Evolutionary conservation across 805 yeast genomes (phyloP), one percentile per base, ranked within the genome.

Genomic region (Saturnispora mendoncae): DNA sequence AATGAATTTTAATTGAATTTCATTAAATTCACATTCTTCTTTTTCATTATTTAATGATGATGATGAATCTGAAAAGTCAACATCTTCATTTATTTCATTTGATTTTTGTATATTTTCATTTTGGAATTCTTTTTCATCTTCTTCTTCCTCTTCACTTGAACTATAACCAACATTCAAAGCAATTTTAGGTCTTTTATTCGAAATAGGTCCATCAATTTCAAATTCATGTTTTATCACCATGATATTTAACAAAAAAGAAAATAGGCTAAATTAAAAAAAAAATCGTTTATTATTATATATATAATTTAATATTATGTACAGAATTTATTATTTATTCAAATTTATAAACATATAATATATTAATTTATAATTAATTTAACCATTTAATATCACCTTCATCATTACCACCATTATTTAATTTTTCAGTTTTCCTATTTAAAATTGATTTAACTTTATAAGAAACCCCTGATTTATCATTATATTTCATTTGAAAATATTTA

Each of bases 401-500:
- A 23, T 10, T 10, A 23, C 9, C 6, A 23, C 6, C 26, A n/a
- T n/a, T n/a, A n/a, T n/a, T n/a, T n/a, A n/a, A n/a, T 39, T 58
- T 62, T 38, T 54, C 56, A 34, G 77, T 69, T 58, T 78, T 82
- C 46, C 84, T 66, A 39, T 68, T 72, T 52, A 85, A 69, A 15
- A 80, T 67, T 44, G 69, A 67, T 43, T 70, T 65, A 44, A 85
- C 69, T 61, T 84, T 83, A 51, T 62, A 68, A 32, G 61, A 67
- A 23, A 80, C 73, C 33, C 94, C 94, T 50, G 69, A 68, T 59
- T 76, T 78, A 48, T 70, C 62, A 45, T 67, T 63, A 50, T 72
- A 72, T 44, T 64, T 60, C 30, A 54, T 54, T 35, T 65, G 60
- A 58, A 90, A 88, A 58, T 78, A 76, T 45, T 73, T 71, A 47